phyloP scores from a whole-genome alignment of 106 monocot genomes.

The Alisma plantagoaquatica region DNA sequence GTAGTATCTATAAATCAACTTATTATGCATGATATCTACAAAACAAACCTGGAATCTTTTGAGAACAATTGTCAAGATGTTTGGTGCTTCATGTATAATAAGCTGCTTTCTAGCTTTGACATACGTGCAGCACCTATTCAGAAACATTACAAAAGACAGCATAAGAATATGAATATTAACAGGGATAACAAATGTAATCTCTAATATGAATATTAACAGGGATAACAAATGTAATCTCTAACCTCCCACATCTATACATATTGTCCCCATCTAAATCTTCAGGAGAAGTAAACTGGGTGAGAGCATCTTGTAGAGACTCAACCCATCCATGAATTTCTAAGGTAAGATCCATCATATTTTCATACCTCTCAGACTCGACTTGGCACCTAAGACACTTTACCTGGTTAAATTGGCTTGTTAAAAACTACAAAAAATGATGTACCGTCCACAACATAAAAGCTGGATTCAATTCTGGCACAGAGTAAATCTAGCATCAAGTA shows the following conservation, averaged over 20 bases:
- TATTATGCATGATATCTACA: not conserved
- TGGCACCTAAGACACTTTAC: conserved; percentile 93
- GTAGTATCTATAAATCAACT: not conserved
- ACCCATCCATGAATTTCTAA: conserved; percentile 98
- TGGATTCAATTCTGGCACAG: too few species aligned
- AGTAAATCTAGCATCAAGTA: too few species aligned
- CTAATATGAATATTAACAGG: too few species aligned
- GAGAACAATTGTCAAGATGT: conserved; percentile 91
- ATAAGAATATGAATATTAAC: too few species aligned
- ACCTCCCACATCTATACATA: conserved; percentile 99
- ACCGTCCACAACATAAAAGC: too few species aligned
- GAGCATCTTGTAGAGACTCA: conserved; percentile 86
- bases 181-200: too few species aligned
- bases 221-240: not conserved
- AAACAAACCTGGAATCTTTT: conserved; percentile 90
- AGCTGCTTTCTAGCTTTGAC: conserved; percentile 93
- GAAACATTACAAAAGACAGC: not conserved
- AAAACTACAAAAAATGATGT: not conserved
- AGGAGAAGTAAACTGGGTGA: conserved; percentile 90
- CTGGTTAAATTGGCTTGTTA: conserved; percentile 23
- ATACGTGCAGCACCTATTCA: conserved; percentile 64
- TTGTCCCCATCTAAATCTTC: conserved; percentile 99
- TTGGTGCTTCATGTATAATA: conserved; percentile 87
- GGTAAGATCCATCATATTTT: conserved; percentile 98
- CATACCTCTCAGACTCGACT: conserved; percentile 80